phyloP scores from a whole-genome alignment of 192 early-diverging fungal species.

The Backusella circina region DNA sequence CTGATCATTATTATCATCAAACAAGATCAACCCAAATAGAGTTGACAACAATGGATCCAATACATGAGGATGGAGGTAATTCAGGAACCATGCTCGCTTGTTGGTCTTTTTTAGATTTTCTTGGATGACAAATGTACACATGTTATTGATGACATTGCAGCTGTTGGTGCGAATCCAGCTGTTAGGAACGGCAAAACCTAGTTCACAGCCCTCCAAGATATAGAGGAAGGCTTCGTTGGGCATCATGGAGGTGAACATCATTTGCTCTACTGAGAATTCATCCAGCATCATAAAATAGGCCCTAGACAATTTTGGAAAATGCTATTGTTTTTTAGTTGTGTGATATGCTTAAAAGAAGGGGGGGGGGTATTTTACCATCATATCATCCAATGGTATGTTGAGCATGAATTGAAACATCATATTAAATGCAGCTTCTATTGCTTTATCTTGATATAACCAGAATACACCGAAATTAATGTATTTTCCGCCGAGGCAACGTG shows the following conservation, averaged over 20 bases:
- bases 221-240: constrained; percentile 57
- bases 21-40: constrained; percentile 69
- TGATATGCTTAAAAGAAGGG: too few species aligned
- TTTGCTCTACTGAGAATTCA: constrained; percentile 60
- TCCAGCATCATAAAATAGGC: constrained; percentile 66
- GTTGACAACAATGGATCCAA: constrained; percentile 58
- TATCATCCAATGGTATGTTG: constrained; percentile 67
- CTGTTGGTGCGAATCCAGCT: constrained; percentile 52
- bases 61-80: constrained; percentile 54
- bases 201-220: constrained; percentile 66
- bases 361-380: constrained; percentile 47
- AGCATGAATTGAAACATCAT: constrained; percentile 65
- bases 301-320: constrained; percentile 54
- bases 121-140: constrained; percentile 65
- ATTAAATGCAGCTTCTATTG: constrained; percentile 60
- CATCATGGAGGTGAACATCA: constrained; percentile 56
- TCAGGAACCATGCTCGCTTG: constrained; percentile 48
- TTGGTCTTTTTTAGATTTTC: constrained; percentile 21
- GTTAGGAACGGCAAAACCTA: constrained; percentile 62
- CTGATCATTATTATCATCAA: constrained; percentile 78
- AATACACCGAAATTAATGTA: constrained; percentile 92
- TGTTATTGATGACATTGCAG: constrained; percentile 67
- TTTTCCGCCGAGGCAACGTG: constrained; percentile 64
- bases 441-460: constrained; percentile 78
- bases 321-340: constrained; percentile 33